A percentile compares a stretch with the other conserved stretches of the same genome.
phyloP scores from a whole-genome alignment of 1,284 basidiomycete genomes.

The Apiotrichum laibachii region DNA sequence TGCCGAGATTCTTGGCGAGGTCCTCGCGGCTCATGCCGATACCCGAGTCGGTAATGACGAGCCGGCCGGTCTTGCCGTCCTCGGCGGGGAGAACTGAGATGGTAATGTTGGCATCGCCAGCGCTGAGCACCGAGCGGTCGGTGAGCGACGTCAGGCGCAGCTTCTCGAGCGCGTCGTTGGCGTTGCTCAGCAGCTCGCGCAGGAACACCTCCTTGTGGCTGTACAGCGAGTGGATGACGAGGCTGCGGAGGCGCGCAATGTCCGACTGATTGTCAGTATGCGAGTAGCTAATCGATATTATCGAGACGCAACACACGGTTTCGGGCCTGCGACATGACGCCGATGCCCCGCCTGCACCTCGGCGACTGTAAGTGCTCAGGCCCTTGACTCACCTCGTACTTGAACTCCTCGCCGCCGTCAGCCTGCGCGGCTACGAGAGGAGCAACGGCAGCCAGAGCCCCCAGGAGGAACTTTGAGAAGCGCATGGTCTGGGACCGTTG shows the following conservation, averaged over 20 bases:
- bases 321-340: neutral
- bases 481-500: too few species aligned
- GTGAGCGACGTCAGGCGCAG: slow-evolving; percentile 77
- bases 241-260: slow-evolving; percentile 81
- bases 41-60: slow-evolving; percentile 88
- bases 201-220: slow-evolving; percentile 79
- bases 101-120: slow-evolving; percentile 72
- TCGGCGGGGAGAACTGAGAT: slow-evolving; percentile 70
- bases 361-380: neutral
- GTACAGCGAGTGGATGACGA: slow-evolving; percentile 71
- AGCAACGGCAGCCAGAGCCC: too few species aligned
- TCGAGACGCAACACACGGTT: neutral
- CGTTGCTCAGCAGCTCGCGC: slow-evolving; percentile 87
- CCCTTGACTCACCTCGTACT: slow-evolving; percentile 67
- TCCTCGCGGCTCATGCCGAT: slow-evolving; percentile 90
- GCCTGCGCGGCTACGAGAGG: too few species aligned
- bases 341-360: neutral
- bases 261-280: slow-evolving; percentile 65
- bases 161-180: slow-evolving; percentile 93
- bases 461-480: too few species aligned
- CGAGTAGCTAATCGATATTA: too few species aligned
- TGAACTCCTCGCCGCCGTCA: slow-evolving; percentile 38
- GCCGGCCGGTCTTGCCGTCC: slow-evolving; percentile 61
- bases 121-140: slow-evolving; percentile 67
- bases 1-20: slow-evolving; percentile 74